Base-by-base conservation (phyloP, 148 eudicot genomes). In the Rhododendron simsii region DNA sequence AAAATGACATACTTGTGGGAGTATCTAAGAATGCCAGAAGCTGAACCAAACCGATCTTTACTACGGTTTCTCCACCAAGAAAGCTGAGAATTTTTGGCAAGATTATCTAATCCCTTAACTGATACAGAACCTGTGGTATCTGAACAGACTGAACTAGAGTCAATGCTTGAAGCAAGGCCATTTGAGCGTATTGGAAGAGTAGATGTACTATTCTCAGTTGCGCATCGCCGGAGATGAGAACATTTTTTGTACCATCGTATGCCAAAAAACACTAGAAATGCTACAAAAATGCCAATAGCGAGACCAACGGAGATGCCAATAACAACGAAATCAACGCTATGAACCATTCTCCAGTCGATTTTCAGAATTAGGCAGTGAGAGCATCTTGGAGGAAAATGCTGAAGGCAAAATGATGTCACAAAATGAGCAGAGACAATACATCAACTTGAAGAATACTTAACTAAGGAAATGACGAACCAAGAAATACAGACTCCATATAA, bases 21-120 rank as follows among this genome's bases (percentile, higher is more conserved):
- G 92, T 98, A 95, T 88, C 91, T 93, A 65, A 92, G 94, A 61
- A 95, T 88, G 85, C 98, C 98, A 71, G 98, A 94, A 59, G 90
- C 93, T 81, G 98, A 89, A 88, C 90, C 80, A 26, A 91, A 81
- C 83, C 84, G 92, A 84, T 92, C 95, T 88, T 93, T 97, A 65
- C 76, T 87, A 59, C 88, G 92, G 84, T 85, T 90, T 86, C 79
- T 95, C 96, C 93, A 91, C 96, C 98, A 93, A 28, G 90, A 81
- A 30, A 84, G 82, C 61, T 87, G 87, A 82, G 90, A 84, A 87
- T 82, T 93, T 85, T 87, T 92, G 84, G 88, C 80, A 69, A 87
- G 65, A 84, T 89, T 33, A 51, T 88, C 91, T 61, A 90, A 85
- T 87, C 87, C 88, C 63, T 91, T 87, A 78, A 90, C 88, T 14